These are phyloP conservation scores for Pholiota molesta DNA, from an alignment of 768 basidiomycete species.

Conservation along the genomic window DNA sequence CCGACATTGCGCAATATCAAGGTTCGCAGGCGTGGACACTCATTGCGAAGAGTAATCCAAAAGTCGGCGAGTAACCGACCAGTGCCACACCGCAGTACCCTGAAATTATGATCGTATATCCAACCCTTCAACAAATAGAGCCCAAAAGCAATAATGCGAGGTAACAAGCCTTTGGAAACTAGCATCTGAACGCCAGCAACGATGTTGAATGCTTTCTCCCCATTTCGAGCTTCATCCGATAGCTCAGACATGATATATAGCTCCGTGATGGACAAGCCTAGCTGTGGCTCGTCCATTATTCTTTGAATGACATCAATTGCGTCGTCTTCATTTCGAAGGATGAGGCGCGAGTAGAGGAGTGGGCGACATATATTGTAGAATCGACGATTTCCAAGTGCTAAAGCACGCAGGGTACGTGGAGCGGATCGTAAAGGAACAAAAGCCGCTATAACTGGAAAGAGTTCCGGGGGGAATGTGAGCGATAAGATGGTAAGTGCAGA, in stretches of 20 bases:
- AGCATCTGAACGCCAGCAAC: slow-evolving; percentile 8
- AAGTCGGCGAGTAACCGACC: background rate
- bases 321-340: too few species aligned
- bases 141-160: slow-evolving; percentile 5
- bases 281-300: background rate
- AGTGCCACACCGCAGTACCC: background rate
- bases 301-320: too few species aligned
- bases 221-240: background rate
- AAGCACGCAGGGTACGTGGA: too few species aligned
- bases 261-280: slow-evolving; percentile 14
- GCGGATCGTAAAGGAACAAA: too few species aligned
- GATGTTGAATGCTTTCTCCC: slow-evolving; percentile 1
- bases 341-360: too few species aligned
- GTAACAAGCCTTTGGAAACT: background rate
- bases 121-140: background rate
- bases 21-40: background rate
- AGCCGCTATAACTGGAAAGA: too few species aligned
- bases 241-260: slow-evolving; percentile 19
- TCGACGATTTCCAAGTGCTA: too few species aligned
- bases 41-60: background rate
- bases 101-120: background rate
- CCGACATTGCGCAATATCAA: background rate
- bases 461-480: too few species aligned
- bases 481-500: too few species aligned
- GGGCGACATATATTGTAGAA: too few species aligned